Evolutionary conservation across 2,329 filamentous ascomycete species (phyloP), one percentile per base, ranked within the genome.

Genomic region (Neofusicoccum sp.): DNA sequence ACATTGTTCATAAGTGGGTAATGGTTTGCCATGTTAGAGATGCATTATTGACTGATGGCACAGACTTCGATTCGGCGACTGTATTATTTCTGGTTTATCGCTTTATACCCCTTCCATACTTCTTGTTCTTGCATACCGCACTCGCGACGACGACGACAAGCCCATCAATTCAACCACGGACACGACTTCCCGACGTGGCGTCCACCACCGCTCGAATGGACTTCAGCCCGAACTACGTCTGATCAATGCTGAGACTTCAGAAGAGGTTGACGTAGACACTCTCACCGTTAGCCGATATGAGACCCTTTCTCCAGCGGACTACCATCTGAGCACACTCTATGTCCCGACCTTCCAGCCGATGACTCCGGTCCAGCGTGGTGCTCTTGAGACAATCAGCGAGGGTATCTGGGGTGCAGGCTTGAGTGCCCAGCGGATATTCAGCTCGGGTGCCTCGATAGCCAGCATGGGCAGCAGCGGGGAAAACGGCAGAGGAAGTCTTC

Each of bases 51-150:
- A 64, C 66, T 72, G 51, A 40, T 11, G 12, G 20, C 3, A 64
- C 65, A 93, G 89, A 76, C 85, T 98, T 76, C 90, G 92, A 70
- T 96, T 81, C 67, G 75, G 95, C 77, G 95, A 99, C 79, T 98
- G 95, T 81, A 92, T 96, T 74, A 91, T 99, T 80, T 96, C 95
- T 73, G 95, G 95, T 70, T 89, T 99, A 76, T 96, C 93, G 65
- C 83, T 99, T 76, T 98, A 97, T 86, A 96, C 92, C 72, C 91
- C 91, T 72, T 95, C 86, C 71, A 82, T 96, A 67, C 83, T 99
- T 75, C 85, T 96, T 69, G 89, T 98, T 69, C 88, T 99, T 78
- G 93, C 93, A 71, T 97, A 96, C 77, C 87, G 92, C 69, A 88
- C 88, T 63, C 85, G 88, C 38, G 89, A 91, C 47, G 81, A 87